Conservation (phyloP, 2,329 filamentous ascomycete species). For the Pseudopyricularia javanii region DNA sequence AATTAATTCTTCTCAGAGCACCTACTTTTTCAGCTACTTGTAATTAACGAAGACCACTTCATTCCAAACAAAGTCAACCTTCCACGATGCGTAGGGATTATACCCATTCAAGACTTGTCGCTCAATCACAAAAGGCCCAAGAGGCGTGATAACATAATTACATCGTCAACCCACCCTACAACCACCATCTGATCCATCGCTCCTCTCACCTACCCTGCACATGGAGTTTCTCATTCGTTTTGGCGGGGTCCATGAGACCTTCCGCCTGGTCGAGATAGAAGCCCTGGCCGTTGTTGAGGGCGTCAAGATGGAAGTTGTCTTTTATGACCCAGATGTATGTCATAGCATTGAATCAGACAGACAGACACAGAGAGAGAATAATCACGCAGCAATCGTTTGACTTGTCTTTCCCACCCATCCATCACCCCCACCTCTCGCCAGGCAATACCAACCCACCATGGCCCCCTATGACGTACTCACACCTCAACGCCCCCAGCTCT, state of each 20-base stretch:
- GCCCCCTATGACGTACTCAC: not conserved
- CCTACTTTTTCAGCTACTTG: too few relatives aligned
- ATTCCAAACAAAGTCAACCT: too few relatives aligned
- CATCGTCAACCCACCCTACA: not conserved
- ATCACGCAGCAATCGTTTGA: not conserved
- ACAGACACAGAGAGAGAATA: not conserved
- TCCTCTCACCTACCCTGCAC: not conserved
- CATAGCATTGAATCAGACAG: not conserved
- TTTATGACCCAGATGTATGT: slow-evolving; percentile 63
- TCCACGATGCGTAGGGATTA: too few relatives aligned
- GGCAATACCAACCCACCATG: not conserved
- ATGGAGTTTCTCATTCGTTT: slow-evolving; percentile 84
- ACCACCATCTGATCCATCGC: not conserved
- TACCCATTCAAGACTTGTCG: too few relatives aligned
- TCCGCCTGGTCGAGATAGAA: slow-evolving; percentile 72
- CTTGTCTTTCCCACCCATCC: not conserved
- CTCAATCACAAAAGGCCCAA: not conserved
- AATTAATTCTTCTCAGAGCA: too few relatives aligned
- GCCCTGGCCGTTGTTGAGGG: slow-evolving; percentile 61
- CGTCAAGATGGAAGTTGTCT: slow-evolving; percentile 59
- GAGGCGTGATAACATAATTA: not conserved
- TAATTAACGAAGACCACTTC: too few relatives aligned
- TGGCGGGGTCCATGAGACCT: slow-evolving; percentile 81
- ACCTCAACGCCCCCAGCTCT: slow-evolving; percentile 6
- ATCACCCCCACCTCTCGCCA: not conserved